phyloP scores from a whole-genome alignment of 768 basidiomycete genomes.

The Suillus decipiens region DNA sequence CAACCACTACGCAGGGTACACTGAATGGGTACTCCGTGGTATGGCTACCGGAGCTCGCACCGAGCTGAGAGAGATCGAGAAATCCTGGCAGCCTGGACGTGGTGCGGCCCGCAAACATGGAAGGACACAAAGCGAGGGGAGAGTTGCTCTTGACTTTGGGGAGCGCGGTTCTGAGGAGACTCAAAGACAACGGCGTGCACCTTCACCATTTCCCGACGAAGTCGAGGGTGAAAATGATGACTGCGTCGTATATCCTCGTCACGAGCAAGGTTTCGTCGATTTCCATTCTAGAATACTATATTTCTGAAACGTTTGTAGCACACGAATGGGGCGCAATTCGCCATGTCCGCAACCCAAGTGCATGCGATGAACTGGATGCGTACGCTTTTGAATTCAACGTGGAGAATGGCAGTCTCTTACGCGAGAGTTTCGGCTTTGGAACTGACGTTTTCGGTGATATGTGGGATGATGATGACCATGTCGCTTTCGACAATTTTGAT shows the following conservation, averaged over 20 bases:
- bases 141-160: slow-evolving; percentile 40
- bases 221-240: slow-evolving; percentile 20
- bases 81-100: slow-evolving; percentile 14
- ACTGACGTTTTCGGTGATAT: slow-evolving; percentile 15
- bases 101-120: slow-evolving; percentile 45
- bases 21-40: slow-evolving; percentile 34
- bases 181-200: slow-evolving; percentile 27
- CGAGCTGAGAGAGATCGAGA: slow-evolving; percentile 21
- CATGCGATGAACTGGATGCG: slow-evolving; percentile 18
- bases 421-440: slow-evolving; percentile 24
- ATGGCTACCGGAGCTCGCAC: slow-evolving; percentile 21
- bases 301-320: slow-evolving; percentile 18
- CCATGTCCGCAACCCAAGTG: slow-evolving; percentile 12
- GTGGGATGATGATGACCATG: slow-evolving; percentile 27
- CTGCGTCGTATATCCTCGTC: slow-evolving; percentile 32
- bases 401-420: slow-evolving; percentile 27
- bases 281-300: neutral
- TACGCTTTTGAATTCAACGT: slow-evolving; percentile 27
- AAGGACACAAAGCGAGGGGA: slow-evolving; percentile 44
- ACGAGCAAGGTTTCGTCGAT: slow-evolving; percentile 20
- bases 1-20: slow-evolving; percentile 34
- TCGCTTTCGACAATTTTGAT: slow-evolving; percentile 21
- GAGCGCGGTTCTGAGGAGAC: slow-evolving; percentile 26
- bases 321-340: slow-evolving; percentile 33
- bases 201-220: slow-evolving; percentile 21